Evolutionary conservation across 2,329 filamentous ascomycete species (phyloP).

Genomic region (Truncatella angustata): DNA sequence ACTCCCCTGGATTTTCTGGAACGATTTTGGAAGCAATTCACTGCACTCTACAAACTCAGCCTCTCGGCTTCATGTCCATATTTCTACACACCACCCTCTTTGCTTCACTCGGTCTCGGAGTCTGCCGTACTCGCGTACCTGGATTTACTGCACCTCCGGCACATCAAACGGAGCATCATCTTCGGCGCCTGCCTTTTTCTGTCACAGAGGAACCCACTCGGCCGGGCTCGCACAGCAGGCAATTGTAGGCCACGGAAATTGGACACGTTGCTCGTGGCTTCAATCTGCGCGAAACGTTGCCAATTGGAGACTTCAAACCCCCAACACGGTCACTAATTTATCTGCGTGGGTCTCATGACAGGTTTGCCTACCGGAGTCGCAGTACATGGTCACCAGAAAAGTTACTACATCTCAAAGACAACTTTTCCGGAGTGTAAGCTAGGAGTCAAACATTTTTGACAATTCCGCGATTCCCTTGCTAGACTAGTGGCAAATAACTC

Average conservation of each 20-base stretch:
- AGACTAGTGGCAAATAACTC: no score
- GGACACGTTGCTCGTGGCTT: neutral
- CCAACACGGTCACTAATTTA: neutral
- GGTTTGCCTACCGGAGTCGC: neutral
- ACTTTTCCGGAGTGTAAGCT: no score
- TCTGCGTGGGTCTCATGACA: neutral
- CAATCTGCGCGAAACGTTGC: neutral
- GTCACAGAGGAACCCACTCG: neutral
- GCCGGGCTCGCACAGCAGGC: neutral
- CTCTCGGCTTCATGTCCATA: constrained; percentile 7
- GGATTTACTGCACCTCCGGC: constrained; percentile 6
- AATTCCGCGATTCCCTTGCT: no score
- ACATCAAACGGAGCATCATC: neutral
- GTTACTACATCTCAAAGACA: no score
- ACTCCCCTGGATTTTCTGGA: constrained; percentile 4
- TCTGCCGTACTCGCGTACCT: constrained; percentile 9
- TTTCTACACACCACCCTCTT: constrained; percentile 3
- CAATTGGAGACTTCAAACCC: constrained; percentile 3
- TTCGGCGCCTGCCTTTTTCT: constrained; percentile 10
- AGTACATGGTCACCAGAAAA: no score
- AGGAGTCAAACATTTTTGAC: no score
- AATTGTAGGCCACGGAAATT: neutral
- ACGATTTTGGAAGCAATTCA: constrained; percentile 6
- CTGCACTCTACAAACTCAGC: neutral
- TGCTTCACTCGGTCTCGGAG: constrained; percentile 3